phyloP scores from a whole-genome alignment of 1,284 basidiomycete genomes.

The Pascua sp. region DNA sequence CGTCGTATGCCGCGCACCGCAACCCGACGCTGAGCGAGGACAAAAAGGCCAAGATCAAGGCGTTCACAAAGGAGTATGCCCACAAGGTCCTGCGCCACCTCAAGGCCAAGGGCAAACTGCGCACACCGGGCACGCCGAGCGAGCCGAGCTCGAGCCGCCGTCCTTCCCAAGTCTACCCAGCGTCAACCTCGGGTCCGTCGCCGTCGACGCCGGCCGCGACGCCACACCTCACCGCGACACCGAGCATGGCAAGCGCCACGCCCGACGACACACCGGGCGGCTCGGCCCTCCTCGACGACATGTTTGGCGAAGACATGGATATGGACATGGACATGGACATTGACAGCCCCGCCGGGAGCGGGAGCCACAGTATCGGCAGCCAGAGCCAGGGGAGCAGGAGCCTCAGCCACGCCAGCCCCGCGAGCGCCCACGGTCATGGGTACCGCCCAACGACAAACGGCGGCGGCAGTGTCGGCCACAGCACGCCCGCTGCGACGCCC shows the following conservation, averaged over 20 bases:
- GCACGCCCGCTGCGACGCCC: no score
- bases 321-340: conserved; percentile 10
- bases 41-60: conserved; percentile 84
- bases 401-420: no score
- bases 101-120: conserved; percentile 45
- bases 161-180: no score
- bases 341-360: not conserved
- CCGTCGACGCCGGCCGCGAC: conserved; percentile 7
- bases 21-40: conserved; percentile 78
- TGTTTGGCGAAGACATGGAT: conserved; percentile 19
- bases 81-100: conserved; percentile 45
- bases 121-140: not conserved
- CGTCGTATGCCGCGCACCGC: conserved; percentile 65
- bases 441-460: no score
- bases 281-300: conserved; percentile 15
- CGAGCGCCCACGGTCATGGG: no score
- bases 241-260: not conserved
- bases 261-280: conserved; percentile 3
- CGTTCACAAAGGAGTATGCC: conserved; percentile 84
- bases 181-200: not conserved
- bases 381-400: no score
- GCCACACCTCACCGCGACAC: not conserved
- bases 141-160: not conserved
- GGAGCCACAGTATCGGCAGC: no score
- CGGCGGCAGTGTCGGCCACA: no score